These are phyloP conservation scores for Hymenoscyphus occultus DNA, from an alignment of 2,329 filamentous ascomycete species.

Conservation along the genomic window DNA sequence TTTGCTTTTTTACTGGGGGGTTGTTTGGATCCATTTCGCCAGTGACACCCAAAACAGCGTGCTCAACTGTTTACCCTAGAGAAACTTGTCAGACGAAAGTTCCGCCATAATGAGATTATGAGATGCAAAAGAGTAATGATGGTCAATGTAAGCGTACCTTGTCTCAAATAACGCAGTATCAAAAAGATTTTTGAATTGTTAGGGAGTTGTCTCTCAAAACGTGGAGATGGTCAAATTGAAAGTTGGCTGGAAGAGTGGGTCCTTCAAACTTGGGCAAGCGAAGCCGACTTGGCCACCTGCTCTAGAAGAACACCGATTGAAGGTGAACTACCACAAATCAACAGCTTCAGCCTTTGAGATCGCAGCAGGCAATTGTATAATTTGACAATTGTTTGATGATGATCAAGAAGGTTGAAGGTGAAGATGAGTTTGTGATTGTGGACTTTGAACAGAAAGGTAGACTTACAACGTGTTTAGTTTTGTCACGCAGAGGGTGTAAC, in stretches of 20 bases:
- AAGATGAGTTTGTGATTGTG: background rate
- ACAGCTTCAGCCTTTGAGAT: background rate
- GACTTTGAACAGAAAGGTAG: background rate
- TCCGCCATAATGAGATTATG: too few relatives aligned
- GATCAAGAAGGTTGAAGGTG: background rate
- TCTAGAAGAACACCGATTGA: background rate
- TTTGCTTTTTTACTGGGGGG: too few relatives aligned
- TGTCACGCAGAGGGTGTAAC: background rate
- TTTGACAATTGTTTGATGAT: background rate
- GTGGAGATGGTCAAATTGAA: background rate
- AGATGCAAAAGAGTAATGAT: too few relatives aligned
- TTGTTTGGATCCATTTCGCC: too few relatives aligned
- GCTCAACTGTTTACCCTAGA: too few relatives aligned
- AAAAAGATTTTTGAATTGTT: background rate
- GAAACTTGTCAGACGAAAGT: too few relatives aligned
- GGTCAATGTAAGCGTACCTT: too few relatives aligned
- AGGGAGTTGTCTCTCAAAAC: background rate
- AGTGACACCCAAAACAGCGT: too few relatives aligned
- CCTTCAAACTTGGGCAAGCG: background rate
- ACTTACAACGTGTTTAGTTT: background rate
- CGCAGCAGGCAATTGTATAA: background rate
- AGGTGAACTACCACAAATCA: background rate
- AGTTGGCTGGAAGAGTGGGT: background rate
- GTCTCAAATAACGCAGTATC: too few relatives aligned
- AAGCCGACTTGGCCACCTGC: background rate